Evolutionary conservation across 352 stramenopile species (phyloP).

Genomic region (Vaucheria bursata): DNA sequence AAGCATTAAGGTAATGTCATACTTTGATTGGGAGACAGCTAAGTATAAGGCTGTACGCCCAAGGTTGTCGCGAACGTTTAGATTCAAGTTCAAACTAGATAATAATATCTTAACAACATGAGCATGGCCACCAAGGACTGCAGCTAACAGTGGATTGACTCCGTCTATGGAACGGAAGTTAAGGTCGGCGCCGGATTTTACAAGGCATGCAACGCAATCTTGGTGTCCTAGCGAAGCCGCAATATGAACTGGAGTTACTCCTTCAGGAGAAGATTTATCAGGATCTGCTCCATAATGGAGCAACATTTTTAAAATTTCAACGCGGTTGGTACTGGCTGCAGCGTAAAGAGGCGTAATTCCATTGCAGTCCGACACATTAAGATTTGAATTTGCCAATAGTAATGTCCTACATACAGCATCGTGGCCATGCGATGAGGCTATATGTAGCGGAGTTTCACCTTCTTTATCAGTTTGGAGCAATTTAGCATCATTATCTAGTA

Average conservation of each 20-base stretch:
- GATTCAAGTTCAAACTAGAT: background rate
- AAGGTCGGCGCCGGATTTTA: background rate
- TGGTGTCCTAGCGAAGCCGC: background rate
- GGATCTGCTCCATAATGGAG: background rate
- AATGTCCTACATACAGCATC: background rate
- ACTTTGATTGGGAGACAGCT: background rate
- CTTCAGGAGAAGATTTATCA: background rate
- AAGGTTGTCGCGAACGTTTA: conserved; percentile 5
- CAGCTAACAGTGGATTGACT: background rate
- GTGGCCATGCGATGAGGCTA: background rate
- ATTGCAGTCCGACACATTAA: background rate
- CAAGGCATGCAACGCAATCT: background rate
- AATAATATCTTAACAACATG: background rate
- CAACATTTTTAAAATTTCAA: background rate
- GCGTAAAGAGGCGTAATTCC: background rate
- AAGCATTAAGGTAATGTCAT: background rate
- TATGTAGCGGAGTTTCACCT: conserved; percentile 1
- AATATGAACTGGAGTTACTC: background rate
- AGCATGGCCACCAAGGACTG: background rate
- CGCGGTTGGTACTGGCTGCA: background rate
- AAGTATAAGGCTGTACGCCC: background rate
- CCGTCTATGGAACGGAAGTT: background rate
- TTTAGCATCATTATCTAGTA: too few species aligned
- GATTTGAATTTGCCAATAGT: background rate
- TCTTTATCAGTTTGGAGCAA: too few species aligned